Evolutionary conservation across 192 early-diverging fungal genomes (phyloP), one percentile per base, ranked within the genome.

Genomic region (Podila verticillata): DNA sequence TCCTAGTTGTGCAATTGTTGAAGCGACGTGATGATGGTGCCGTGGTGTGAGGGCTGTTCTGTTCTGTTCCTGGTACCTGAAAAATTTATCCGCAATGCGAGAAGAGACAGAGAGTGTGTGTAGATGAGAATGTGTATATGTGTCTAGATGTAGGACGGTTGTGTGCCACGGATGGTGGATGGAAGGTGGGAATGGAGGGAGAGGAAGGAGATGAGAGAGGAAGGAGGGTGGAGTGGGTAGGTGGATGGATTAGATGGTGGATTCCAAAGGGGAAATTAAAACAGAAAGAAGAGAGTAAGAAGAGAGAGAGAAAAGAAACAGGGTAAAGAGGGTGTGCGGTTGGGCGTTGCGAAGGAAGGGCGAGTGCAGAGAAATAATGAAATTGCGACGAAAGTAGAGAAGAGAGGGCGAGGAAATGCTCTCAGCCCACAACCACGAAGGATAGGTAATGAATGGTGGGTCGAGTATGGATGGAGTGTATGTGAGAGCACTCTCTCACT

Each of bases 181-280:
- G 34, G 54, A 31, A 28, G 34, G 36, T 35, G 66, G 20, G 32
- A 54, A 24, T 15, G 29, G 12, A 48, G 49, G 26, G 34, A 49
- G 39, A 36, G 28, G 19, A 58, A 69, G 10, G 32, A 36, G 48
- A 48, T 35, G 47, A 44, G 28, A 19, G 32, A 57, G 17, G 30
- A 54, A 60, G 39, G 20, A 54, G 13, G 28, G 35, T 17, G 26
- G 48, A 26, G 48, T 7, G 32, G 56, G 35, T 19, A 5, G n/a
- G 22, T 34, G 29, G 26, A 24, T 34, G 61, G 13, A 26, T 56
- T 32, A 24, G 54, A 35, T 35, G 29, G 57, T 34, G 58, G 57
- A 61, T 39, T 68, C 66, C 66, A 60, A 60, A 68, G 66, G 31
- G 24, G 17, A 24, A 68, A 68, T 47, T 49, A 35, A 59, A 71